These are phyloP conservation scores for Fragilaria radians DNA, from an alignment of 108 stramenopile species.

Conservation along the genomic window DNA sequence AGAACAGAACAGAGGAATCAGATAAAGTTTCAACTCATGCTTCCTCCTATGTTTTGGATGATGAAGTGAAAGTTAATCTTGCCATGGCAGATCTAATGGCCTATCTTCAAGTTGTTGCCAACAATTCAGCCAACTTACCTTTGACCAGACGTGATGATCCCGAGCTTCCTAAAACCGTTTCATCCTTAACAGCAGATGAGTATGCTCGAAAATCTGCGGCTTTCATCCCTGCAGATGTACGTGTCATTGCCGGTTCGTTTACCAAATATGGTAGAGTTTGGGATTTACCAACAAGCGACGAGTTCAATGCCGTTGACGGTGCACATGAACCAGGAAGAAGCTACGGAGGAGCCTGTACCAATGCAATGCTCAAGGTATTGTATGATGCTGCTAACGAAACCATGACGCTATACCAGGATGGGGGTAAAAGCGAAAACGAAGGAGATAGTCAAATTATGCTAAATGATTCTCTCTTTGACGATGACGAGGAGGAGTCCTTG, in stretches of 20 bases:
- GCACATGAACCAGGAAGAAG: constrained; percentile 65
- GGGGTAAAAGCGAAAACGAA: too few species aligned
- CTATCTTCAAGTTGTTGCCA: constrained; percentile 80
- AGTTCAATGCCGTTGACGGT: constrained; percentile 50
- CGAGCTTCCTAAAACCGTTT: constrained; percentile 52
- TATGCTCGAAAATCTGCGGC: constrained; percentile 76
- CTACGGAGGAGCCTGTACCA: constrained; percentile 74
- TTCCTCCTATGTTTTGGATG: constrained; percentile 30
- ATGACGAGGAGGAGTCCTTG: constrained; percentile 60
- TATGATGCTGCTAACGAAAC: constrained; percentile 76
- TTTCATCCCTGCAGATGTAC: constrained; percentile 74
- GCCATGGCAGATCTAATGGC: constrained; percentile 85
- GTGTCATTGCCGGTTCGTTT: constrained; percentile 70
- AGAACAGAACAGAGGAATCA: not conserved
- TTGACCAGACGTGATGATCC: constrained; percentile 82
- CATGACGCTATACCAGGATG: constrained; percentile 17
- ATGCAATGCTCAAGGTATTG: constrained; percentile 79
- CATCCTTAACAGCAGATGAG: constrained; percentile 57
- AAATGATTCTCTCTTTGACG: constrained; percentile 50
- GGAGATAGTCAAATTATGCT: constrained; percentile 3
- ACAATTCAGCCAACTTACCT: constrained; percentile 73
- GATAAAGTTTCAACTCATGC: not conserved
- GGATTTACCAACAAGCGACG: constrained; percentile 75
- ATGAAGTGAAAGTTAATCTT: constrained; percentile 53
- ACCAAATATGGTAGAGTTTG: constrained; percentile 65